Base-by-base conservation (phyloP, 163 green algal genomes). In the Scenedesmus sp. region DNA sequence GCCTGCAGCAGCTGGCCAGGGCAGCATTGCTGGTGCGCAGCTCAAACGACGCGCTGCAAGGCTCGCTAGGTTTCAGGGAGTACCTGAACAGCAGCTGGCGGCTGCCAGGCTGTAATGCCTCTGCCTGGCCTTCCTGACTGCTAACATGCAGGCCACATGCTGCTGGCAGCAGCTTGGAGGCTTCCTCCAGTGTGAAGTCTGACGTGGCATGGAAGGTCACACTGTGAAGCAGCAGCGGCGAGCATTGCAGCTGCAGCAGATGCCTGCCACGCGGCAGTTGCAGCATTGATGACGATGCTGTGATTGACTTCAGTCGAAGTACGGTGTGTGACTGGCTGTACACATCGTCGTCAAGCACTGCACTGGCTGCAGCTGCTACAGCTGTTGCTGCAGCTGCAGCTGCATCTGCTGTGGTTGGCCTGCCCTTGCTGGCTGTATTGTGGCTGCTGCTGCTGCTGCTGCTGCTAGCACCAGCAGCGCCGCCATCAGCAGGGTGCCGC, bases 191-290 rank as follows among this genome's bases (percentile, higher is more conserved):
- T 9, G 66, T 26, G 23, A 86, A 93, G 67, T 86, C 64, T 9
- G 86, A 34, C 15, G 62, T 62, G n/a, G 83, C 95, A 87, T 89
- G 93, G 81, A 98, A 92, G 34, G 89, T 95, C 55, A 97, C 57
- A 20, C 93, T 85, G 87, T 97, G 96, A 60, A 96, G 91, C 74
- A 93, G 91, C 55, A 95, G 74, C 1, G 77, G 54, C 86, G 94
- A 87, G 46, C 90, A 91, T 34, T 86, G 89, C n/a, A 97, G 76
- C 70, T 93, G 94, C 94, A 97, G 88, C 88, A 98, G 64, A 93
- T 98, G 96, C 26, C 88, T 81, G 3, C 96, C 96, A n/a, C 96
- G 93, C 7, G 96, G 95, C 83, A 98, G 94, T 64, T 94, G 84
- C 81, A 98, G 88, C 56, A 91, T 89, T 3, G 86, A 73, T 0